Base-by-base conservation (phyloP, 495 filamentous ascomycete species). In the Penicillium manginii region DNA sequence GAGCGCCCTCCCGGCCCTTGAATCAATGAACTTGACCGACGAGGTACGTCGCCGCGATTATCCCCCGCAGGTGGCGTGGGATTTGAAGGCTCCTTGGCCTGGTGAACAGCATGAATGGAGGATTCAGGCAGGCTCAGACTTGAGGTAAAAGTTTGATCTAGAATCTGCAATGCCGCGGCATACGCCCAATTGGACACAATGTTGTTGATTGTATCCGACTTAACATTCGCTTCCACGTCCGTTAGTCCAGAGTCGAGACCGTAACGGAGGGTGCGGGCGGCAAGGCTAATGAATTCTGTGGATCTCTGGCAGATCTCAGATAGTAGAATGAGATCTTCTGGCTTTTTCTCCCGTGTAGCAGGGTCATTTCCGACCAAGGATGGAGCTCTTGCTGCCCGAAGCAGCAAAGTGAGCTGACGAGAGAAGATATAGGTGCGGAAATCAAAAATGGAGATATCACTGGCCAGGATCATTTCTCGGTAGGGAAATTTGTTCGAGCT, bases 361-460 rank as follows among this genome's bases (percentile, higher is more conserved):
- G 65, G 7, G 12, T 70, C 72, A 10, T 58, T 66, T 19, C 54
- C 65, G 55, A 37, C 39, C 23, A 76, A 39, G 21, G 67, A 78
- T 15, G 74, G 68, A 10, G 82, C 81, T 69, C 92, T 94, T 14
- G 88, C 92, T 11, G 96, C 83, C 33, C 94, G 87, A 21, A 97
- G 83, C 10, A 97, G 80, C 3, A 98, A 72, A 14, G 87, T 84
- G 64, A 96, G 82, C 66, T 99, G 94, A 23, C 94, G 83, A 21
- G 91, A 88, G 75, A 97, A 98, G 11, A 99, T 82, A 69, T 99
- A 99, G 60, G 88, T 92, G 57, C 89, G 84, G 72, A 99, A 98
- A 70, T 99, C 94, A 64, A 97, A 98, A 12, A 96, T 80, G n/a
- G 94, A 98, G 29, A 98, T 96, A 60, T 96, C 88, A 73, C 92